Conservation (phyloP, 345 rosid genomes). For the Populus euphratica region DNA sequence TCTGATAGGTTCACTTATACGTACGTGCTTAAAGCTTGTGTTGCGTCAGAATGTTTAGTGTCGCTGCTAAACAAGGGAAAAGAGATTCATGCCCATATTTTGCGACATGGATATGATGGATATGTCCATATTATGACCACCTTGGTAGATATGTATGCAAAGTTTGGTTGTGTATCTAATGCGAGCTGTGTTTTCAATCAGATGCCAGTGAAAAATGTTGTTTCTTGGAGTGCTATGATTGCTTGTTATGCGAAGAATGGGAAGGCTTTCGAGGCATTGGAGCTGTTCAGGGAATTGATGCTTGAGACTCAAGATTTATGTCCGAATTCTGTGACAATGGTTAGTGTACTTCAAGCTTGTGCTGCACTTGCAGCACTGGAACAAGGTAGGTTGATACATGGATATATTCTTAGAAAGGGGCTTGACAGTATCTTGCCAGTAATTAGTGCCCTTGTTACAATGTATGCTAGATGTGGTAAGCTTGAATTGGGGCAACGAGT, state of each 20-base stretch:
- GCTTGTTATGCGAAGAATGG: conserved; percentile 23
- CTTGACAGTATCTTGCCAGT: conserved; percentile 24
- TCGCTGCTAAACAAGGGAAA: conserved; percentile 49
- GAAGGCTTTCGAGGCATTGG: conserved; percentile 19
- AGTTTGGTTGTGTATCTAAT: conserved; percentile 17
- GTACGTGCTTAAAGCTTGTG: conserved; percentile 82
- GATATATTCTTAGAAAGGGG: conserved; percentile 30
- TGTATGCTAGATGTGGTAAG: conserved; percentile 32
- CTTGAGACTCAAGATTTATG: conserved; percentile 16
- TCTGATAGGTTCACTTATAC: conserved; percentile 89
- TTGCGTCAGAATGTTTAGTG: conserved; percentile 44
- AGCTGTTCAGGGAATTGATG: conserved; percentile 29
- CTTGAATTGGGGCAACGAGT: conserved; percentile 21
- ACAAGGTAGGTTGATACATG: conserved; percentile 44
- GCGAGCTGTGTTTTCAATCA: conserved; percentile 17
- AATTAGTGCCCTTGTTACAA: conserved; percentile 22
- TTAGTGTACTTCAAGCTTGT: conserved; percentile 40
- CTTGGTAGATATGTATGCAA: conserved; percentile 30
- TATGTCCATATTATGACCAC: conserved; percentile 48
- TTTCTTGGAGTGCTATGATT: conserved; percentile 36
- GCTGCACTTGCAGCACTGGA: conserved; percentile 34
- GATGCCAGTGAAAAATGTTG: conserved; percentile 32
- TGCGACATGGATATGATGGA: conserved; percentile 55
- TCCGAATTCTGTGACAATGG: conserved; percentile 35
- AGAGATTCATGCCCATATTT: conserved; percentile 76